A percentile compares a stretch with the other conserved stretches of the same genome.
Conservation (phyloP, 495 filamentous ascomycete genomes). For the Neurospora sp. region DNA sequence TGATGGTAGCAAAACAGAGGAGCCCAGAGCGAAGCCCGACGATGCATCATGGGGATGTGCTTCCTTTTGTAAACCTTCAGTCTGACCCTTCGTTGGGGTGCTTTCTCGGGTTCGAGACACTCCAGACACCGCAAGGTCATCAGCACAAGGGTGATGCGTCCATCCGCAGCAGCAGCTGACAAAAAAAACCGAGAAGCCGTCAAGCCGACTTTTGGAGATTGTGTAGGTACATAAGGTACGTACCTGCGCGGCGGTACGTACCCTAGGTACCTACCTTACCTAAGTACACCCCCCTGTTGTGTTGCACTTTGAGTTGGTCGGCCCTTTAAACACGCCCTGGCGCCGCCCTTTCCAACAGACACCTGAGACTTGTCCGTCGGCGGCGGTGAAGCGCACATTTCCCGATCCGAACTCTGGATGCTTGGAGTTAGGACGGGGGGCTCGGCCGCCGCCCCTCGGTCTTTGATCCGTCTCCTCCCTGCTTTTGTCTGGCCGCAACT, state of each 20-base stretch:
- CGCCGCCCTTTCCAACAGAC: conserved; percentile 6
- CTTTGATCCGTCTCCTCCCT: background rate
- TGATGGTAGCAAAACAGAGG: background rate
- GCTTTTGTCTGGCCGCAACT: background rate
- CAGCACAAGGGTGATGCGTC: conserved; percentile 17
- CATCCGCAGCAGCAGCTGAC: conserved; percentile 26
- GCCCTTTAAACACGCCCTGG: conserved; percentile 6
- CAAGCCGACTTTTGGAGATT: background rate
- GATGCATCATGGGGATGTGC: background rate
- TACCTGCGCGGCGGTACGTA: background rate
- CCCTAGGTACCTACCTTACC: background rate
- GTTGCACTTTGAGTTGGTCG: conserved; percentile 7
- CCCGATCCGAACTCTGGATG: background rate
- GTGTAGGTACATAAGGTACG: background rate
- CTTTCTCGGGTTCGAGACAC: conserved; percentile 11
- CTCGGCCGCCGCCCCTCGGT: background rate
- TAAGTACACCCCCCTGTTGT: conserved; percentile 3
- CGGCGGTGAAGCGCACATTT: conserved; percentile 6
- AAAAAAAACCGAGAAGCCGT: conserved; percentile 18
- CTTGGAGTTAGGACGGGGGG: background rate
- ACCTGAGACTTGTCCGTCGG: conserved; percentile 6
- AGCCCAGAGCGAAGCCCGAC: background rate
- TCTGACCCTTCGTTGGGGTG: conserved; percentile 14
- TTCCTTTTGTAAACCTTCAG: conserved; percentile 19
- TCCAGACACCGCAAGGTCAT: conserved; percentile 18